phyloP scores from a whole-genome alignment of 2,329 filamentous ascomycete species.

The Aureobasidium namibiae region DNA sequence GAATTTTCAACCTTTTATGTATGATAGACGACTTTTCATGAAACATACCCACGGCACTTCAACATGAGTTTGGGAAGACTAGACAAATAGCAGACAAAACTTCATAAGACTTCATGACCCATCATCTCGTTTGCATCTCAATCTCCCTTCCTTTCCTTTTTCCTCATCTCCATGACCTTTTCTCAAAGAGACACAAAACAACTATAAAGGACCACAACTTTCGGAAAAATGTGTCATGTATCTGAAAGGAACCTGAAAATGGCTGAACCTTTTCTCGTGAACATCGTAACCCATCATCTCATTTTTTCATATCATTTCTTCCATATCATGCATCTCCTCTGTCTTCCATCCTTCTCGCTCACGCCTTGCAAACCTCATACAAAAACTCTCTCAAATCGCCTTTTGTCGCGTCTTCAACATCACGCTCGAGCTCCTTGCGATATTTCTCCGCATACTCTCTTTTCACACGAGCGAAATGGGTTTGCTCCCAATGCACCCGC shows the following conservation, averaged over 20 bases:
- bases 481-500: slow-evolving; percentile 83
- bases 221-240: neutral
- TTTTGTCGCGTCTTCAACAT: slow-evolving; percentile 67
- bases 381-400: slow-evolving; percentile 49
- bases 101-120: no score
- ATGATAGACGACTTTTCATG: slow-evolving; percentile 1
- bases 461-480: slow-evolving; percentile 74
- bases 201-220: neutral
- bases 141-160: no score
- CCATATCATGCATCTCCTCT: neutral
- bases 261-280: neutral
- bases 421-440: slow-evolving; percentile 62
- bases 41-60: no score
- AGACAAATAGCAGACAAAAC: no score
- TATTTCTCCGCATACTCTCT: slow-evolving; percentile 73
- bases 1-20: neutral
- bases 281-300: neutral
- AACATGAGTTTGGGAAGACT: no score
- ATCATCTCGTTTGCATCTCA: no score
- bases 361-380: slow-evolving; percentile 20
- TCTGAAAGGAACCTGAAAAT: neutral
- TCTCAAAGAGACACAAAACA: no score
- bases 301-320: no score
- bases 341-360: neutral
- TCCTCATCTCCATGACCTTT: no score